phyloP scores from a whole-genome alignment of 305 asterid species.

The Rubia occidens region DNA sequence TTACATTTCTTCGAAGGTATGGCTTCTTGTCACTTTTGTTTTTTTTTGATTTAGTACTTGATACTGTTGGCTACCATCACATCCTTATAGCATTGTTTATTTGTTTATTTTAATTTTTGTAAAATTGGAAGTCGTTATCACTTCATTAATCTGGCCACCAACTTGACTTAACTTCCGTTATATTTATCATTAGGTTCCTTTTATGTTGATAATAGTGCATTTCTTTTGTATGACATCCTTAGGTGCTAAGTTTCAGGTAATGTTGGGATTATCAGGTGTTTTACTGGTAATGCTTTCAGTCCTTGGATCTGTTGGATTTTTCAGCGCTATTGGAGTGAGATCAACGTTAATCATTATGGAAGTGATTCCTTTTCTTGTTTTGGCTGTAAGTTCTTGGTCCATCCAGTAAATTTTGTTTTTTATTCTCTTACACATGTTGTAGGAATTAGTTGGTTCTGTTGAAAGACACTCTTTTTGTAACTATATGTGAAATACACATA shows the following conservation, averaged over 20 bases:
- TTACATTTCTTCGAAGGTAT: conserved; percentile 89
- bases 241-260: conserved; percentile 44
- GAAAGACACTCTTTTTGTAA: not conserved
- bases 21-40: not conserved
- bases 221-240: conserved; percentile 9
- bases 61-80: not conserved
- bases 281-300: conserved; percentile 95
- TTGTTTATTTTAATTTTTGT: not conserved
- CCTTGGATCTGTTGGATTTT: conserved; percentile 95
- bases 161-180: too few relatives aligned
- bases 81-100: not conserved
- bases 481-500: not conserved
- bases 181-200: not conserved
- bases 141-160: not conserved
- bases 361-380: conserved; percentile 98
- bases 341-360: conserved; percentile 98
- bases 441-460: not conserved
- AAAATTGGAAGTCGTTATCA: not conserved
- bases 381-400: conserved; percentile 63
- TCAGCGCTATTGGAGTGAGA: conserved; percentile 89
- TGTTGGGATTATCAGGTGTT: conserved; percentile 94
- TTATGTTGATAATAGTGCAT: not conserved
- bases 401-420: not conserved
- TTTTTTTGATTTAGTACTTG: not conserved
- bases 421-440: not conserved